Base-by-base conservation (phyloP, 768 basidiomycete species). In the Cantharellus anzutake region DNA sequence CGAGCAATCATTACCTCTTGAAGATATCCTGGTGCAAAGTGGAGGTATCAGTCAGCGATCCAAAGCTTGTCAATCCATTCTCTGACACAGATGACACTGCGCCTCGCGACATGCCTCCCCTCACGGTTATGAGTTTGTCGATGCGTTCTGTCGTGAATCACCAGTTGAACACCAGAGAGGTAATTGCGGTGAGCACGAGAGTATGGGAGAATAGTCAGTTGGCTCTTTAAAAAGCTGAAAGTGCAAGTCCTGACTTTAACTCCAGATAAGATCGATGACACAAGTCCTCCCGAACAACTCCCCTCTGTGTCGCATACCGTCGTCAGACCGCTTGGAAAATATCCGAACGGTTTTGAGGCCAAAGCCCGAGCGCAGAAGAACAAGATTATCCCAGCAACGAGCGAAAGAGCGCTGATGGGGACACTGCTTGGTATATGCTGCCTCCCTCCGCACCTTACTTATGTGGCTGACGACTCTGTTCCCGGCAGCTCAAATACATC, bases 11-110 rank as follows among this genome's bases (percentile, higher is more conserved):
- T 3, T 60, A 40, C 11, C 42, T 59, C 57, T 50, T 7, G 60
- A 62, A 97, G 94, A 78, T 89, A 40, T 94, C 96, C 0, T 99
- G 96, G 96, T 97, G 93, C 67, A 93, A 93, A 71, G 73, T 97
- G 7, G 94, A 99, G 71, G 84, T 80, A 16, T 81, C 80, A 0
- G 85, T 91, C 3, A 70, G 78, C 4, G 78, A 92, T 65, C 92
- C 93, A 0, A 94, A 96, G 65, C 82, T 88, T 64, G 79, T 99
- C 69, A 86, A 81, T 61, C 87, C 90, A 0, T 81, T 93, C 68
- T 66, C 79, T 0, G 87, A 93, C 57, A 75, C 77, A 2, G 87
- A 93, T 65, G 65, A 73, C 0, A 69, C 72, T 34, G 83, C 83
- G 1, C 83, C 86, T 0, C 83, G 79, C 68, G 92, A 91, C 5